A percentile compares a stretch with the other conserved stretches of the same genome.
These are phyloP conservation scores for Solanum gandarillasii DNA, from an alignment of 257 asterid species.

Conservation along the genomic window DNA sequence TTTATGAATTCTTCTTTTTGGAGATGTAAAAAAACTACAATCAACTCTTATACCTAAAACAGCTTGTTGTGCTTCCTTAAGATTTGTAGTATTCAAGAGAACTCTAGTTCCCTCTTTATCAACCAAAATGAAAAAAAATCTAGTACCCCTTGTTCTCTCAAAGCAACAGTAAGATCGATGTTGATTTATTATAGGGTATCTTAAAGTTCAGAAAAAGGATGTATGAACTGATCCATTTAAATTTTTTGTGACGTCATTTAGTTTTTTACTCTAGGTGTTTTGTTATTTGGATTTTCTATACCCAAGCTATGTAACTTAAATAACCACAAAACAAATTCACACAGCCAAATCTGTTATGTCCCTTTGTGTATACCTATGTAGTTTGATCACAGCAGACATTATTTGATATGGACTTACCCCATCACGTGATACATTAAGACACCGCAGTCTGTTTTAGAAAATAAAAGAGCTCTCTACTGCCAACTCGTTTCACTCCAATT, in stretches of 20 bases:
- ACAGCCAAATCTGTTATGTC: not conserved
- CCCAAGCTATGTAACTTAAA: not conserved
- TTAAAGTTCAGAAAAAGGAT: not conserved
- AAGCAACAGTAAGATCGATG: not conserved
- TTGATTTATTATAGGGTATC: not conserved
- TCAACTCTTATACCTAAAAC: not conserved
- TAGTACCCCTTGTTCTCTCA: not conserved
- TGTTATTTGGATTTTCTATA: not conserved
- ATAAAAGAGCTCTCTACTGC: not conserved
- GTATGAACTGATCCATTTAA: not conserved
- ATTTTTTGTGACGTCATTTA: not conserved
- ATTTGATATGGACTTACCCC: not conserved
- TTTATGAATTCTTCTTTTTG: not conserved
- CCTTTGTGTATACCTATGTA: not conserved
- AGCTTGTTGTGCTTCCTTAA: not conserved
- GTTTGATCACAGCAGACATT: not conserved
- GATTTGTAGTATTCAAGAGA: not conserved
- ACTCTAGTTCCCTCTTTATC: not conserved
- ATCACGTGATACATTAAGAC: not conserved
- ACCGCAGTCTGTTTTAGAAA: not conserved
- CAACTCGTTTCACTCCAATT: too few species aligned
- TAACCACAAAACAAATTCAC: not conserved
- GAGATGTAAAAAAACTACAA: not conserved
- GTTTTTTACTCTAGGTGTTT: not conserved
- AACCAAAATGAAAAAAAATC: not conserved